Evolutionary conservation across 169 alveolate species (phyloP).

Genomic region (Plasmodium fragile): DNA sequence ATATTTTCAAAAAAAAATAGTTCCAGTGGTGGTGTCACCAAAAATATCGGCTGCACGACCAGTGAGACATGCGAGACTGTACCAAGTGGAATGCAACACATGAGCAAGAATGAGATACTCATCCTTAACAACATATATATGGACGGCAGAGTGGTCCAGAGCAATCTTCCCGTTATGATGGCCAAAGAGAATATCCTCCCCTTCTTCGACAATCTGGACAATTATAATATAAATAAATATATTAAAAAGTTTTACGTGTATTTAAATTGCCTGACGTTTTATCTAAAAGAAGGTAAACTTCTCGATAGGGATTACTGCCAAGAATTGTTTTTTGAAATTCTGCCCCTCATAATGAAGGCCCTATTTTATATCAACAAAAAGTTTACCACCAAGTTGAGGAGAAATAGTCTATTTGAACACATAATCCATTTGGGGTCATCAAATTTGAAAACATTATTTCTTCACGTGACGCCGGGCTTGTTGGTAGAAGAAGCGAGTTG

Average conservation of each 20-base stretch:
- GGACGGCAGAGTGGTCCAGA: conserved; percentile 14
- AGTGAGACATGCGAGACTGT: not conserved
- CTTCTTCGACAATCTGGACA: conserved; percentile 25
- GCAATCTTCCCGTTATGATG: conserved; percentile 41
- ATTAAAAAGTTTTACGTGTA: conserved; percentile 43
- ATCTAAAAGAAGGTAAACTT: conserved; percentile 35
- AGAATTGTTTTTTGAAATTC: conserved; percentile 16
- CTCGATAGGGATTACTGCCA: conserved; percentile 37
- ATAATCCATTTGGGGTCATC: conserved; percentile 34
- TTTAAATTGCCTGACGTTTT: conserved; percentile 31
- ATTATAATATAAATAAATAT: conserved; percentile 57
- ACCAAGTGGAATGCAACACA: not conserved
- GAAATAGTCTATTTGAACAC: conserved; percentile 43
- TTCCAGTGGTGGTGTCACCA: not conserved
- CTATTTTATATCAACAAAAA: conserved; percentile 65
- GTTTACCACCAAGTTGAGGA: conserved; percentile 33
- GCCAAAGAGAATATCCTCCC: conserved; percentile 25
- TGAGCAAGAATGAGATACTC: conserved; percentile 6
- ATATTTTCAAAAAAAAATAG: conserved; percentile 31
- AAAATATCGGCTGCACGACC: not conserved
- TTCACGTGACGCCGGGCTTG: conserved; percentile 71
- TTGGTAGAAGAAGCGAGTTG: conserved; percentile 52
- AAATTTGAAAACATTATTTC: conserved; percentile 15
- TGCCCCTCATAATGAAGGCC: conserved; percentile 62
- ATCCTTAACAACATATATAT: conserved; percentile 30